Base-by-base conservation (phyloP, 306 rosid genomes). In the Quercus engelmannii region DNA sequence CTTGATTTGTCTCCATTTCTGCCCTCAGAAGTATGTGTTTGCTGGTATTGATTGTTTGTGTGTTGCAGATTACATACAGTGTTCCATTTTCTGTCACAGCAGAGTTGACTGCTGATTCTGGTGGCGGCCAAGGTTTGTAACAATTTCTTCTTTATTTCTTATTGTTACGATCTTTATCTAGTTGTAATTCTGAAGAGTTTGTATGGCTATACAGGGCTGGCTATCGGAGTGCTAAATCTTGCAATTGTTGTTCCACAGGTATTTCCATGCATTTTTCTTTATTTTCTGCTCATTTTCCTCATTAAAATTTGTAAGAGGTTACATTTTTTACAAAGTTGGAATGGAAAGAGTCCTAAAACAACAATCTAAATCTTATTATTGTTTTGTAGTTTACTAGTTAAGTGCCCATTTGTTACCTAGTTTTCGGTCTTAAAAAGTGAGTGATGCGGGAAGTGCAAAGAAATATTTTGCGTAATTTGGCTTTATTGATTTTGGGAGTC, bases 191-290 rank as follows among this genome's bases (percentile, higher is more conserved):
- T 67, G 49, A 49, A 74, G 52, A 62, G n/a, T 79, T 80, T 83
- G 74, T 79, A 73, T 85, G 83, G 69, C 71, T 79, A 38, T 76
- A 72, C 92, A 95, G 99, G 99, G 71, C 83, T 95, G 91, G 99
- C 99, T 77, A 92, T 91, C 13, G 98, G 99, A 85, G 99, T 95
- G 87, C 83, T 95, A 70, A 95, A 95, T 90, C 99, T 95, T 69
- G 95, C 99, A 41, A 92, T 95, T 78, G 99, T 95, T 76, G 77
- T 93, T 85, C 99, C 99, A 67, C 99, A 92, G 99, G 99, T 95
- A 88, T 18, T 80, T 77, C 55, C 55, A 31, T 38, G 23, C 73
- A 28, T 75, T 68, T 55, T 76, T 56, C 70, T 10, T 75, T 26
- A 17, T 20, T 55, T 33, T 57, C 33, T 43, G 20, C 52, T 35